Evolutionary conservation across 306 rosid species (phyloP).

Genomic region (Lablab purpureus): DNA sequence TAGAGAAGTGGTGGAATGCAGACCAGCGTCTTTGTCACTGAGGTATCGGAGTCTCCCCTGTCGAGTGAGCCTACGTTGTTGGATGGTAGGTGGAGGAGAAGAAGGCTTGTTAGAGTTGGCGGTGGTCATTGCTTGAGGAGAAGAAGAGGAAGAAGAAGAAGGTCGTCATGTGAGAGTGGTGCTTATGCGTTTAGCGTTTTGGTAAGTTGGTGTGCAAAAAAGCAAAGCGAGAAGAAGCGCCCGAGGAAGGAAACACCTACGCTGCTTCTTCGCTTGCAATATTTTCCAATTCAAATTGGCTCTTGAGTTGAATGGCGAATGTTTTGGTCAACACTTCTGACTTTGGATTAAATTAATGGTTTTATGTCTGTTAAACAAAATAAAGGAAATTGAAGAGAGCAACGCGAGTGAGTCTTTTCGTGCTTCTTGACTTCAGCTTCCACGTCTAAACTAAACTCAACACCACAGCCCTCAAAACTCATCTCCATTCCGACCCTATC

Average conservation of each 20-base stretch:
- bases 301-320: slow-evolving; percentile 31
- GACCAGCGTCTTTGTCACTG: slow-evolving; percentile 50
- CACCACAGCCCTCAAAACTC: not conserved
- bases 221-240: not conserved
- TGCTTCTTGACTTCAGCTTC: slow-evolving; percentile 21
- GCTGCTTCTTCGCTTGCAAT: slow-evolving; percentile 36
- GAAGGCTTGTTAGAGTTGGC: not conserved
- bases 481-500: not conserved
- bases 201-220: not conserved
- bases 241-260: slow-evolving; percentile 40
- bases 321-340: slow-evolving; percentile 45
- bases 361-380: not conserved
- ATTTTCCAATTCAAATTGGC: slow-evolving; percentile 36
- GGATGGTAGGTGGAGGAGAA: slow-evolving; percentile 33
- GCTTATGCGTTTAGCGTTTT: not conserved
- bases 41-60: slow-evolving; percentile 70
- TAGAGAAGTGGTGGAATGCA: slow-evolving; percentile 25
- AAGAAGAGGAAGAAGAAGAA: not conserved
- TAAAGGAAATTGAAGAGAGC: not conserved
- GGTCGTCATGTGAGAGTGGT: slow-evolving; percentile 36
- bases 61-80: slow-evolving; percentile 70
- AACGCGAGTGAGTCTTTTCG: not conserved
- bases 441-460: not conserved
- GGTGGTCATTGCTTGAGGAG: not conserved
- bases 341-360: slow-evolving; percentile 19